phyloP scores from a whole-genome alignment of 345 rosid species.

The Citrus mangshanensis region DNA sequence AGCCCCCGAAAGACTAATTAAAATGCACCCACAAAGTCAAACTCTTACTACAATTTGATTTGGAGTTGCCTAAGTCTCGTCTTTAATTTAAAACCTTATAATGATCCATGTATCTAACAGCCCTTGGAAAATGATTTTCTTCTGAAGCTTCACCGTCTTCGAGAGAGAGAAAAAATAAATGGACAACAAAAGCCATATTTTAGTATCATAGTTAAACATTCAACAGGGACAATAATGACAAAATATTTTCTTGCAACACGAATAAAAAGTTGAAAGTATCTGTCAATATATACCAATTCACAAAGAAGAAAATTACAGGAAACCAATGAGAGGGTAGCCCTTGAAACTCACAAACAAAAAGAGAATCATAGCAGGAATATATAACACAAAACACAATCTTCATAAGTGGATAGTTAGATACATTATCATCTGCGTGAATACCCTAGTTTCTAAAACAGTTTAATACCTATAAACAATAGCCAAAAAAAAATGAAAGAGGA shows the following conservation, averaged over 20 bases:
- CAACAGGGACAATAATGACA: not conserved
- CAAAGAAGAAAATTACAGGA: slow-evolving; percentile 5
- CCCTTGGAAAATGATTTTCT: not conserved
- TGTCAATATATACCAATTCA: not conserved
- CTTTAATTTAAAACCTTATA: not conserved
- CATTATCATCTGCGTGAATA: not conserved
- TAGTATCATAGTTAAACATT: not conserved
- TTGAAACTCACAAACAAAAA: slow-evolving; percentile 15
- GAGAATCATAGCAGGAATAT: slow-evolving; percentile 21
- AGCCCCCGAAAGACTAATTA: not conserved
- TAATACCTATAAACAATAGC: not conserved
- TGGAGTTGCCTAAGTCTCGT: not conserved
- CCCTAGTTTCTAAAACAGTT: slow-evolving; percentile 23
- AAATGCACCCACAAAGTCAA: not conserved
- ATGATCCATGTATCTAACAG: not conserved
- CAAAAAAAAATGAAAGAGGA: not conserved
- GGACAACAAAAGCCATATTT: not conserved
- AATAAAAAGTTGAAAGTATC: not conserved
- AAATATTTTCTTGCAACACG: slow-evolving; percentile 5
- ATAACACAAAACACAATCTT: not conserved
- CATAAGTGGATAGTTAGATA: not conserved
- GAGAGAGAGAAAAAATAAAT: not conserved
- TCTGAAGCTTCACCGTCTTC: not conserved
- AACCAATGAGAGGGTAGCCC: slow-evolving; percentile 8
- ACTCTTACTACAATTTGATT: not conserved